phyloP scores from a whole-genome alignment of 192 early-diverging fungal species.

The Phlyctochytrium bullatum region DNA sequence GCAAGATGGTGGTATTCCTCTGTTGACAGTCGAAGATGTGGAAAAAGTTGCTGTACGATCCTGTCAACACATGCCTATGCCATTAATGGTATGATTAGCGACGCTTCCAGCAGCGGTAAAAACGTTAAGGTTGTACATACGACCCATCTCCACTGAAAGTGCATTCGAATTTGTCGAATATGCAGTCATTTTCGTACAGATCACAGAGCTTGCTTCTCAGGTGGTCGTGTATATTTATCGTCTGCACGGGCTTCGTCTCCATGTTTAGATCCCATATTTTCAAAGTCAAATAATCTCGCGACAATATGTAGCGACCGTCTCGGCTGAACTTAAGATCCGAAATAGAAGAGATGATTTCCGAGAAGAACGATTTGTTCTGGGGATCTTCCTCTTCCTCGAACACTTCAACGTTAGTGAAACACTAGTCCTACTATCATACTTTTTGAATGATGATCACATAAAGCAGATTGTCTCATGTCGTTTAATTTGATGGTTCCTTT shows the following conservation, averaged over 20 bases:
- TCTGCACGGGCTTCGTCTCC: slow-evolving; percentile 89
- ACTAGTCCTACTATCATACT: slow-evolving; percentile 51
- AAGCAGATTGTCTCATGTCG: slow-evolving; percentile 92
- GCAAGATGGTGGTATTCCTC: slow-evolving; percentile 79
- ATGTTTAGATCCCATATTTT: slow-evolving; percentile 99
- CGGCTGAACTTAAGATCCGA: slow-evolving; percentile 95
- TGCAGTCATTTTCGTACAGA: slow-evolving; percentile 99
- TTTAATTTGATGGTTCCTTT: slow-evolving; percentile 97
- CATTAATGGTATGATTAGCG: slow-evolving; percentile 7
- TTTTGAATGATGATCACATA: slow-evolving; percentile 94
- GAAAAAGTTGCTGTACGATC: slow-evolving; percentile 99
- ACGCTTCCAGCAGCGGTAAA: background rate
- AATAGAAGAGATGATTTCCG: slow-evolving; percentile 98
- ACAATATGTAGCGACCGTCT: slow-evolving; percentile 95
- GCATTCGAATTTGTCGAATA: slow-evolving; percentile 99
- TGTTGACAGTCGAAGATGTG: slow-evolving; percentile 87
- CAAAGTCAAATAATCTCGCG: slow-evolving; percentile 94
- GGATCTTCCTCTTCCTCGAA: slow-evolving; percentile 97
- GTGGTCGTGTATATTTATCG: slow-evolving; percentile 96
- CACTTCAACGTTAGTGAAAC: slow-evolving; percentile 42
- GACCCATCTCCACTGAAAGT: slow-evolving; percentile 92
- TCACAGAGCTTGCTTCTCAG: slow-evolving; percentile 95
- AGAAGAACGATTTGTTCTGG: slow-evolving; percentile 96
- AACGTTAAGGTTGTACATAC: slow-evolving; percentile 53
- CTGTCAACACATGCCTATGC: slow-evolving; percentile 80